Evolutionary conservation across 768 basidiomycete species (phyloP).

Genomic region (Termitomyces sp.): DNA sequence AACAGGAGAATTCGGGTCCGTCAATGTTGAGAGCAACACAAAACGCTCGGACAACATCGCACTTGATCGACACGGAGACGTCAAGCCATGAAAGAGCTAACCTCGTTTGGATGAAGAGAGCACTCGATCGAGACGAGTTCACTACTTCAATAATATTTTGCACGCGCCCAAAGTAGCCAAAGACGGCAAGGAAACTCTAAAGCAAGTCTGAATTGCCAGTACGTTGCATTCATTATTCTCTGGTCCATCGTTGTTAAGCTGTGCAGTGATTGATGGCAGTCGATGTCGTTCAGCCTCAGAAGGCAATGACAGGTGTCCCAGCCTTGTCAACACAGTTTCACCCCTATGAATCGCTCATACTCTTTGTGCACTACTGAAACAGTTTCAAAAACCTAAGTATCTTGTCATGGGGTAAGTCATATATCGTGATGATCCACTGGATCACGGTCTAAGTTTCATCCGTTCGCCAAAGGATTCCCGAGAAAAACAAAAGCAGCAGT

Average conservation of each 20-base stretch:
- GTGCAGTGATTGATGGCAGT: neutral
- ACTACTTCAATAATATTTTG: neutral
- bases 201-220: too few species aligned
- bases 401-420: neutral
- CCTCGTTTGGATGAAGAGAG: neutral
- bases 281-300: neutral
- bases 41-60: neutral
- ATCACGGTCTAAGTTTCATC: neutral
- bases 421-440: neutral
- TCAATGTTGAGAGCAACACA: too few species aligned
- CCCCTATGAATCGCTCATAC: conserved; percentile 2
- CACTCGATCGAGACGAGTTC: neutral
- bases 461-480: neutral
- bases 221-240: neutral
- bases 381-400: neutral
- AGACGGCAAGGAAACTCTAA: neutral
- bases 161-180: neutral
- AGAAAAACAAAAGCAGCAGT: neutral
- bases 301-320: conserved; percentile 4
- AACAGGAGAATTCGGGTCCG: neutral
- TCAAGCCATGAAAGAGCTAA: neutral
- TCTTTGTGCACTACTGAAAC: neutral
- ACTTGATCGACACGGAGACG: neutral
- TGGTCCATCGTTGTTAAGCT: neutral
- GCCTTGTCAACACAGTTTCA: conserved; percentile 6